phyloP scores from a whole-genome alignment of 2,329 filamentous ascomycete genomes.

The Aspergillaceae sp. region DNA sequence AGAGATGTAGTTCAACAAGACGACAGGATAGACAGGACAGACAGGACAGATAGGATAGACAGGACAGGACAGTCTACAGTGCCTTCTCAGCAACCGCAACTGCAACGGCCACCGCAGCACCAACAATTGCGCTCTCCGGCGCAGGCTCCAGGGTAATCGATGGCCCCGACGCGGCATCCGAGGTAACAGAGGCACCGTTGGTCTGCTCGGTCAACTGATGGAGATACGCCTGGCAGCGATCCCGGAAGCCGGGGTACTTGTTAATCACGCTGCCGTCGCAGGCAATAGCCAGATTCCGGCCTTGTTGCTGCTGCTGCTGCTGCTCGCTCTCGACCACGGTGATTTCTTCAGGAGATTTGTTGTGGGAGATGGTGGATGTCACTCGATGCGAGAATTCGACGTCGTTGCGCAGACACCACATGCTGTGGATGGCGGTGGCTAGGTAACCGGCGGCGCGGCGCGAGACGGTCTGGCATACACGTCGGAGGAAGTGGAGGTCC shows the following conservation, averaged over 20 bases:
- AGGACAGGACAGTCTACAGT: not conserved
- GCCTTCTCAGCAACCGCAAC: slow-evolving; percentile 28
- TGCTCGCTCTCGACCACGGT: slow-evolving; percentile 26
- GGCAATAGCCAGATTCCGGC: slow-evolving; percentile 37
- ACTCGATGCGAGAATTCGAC: slow-evolving; percentile 32
- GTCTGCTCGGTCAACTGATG: slow-evolving; percentile 31
- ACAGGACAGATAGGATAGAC: no score
- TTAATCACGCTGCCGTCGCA: slow-evolving; percentile 46
- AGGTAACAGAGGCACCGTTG: slow-evolving; percentile 4
- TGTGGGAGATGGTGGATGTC: slow-evolving; percentile 15
- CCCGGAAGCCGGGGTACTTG: slow-evolving; percentile 43
- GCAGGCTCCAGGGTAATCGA: slow-evolving; percentile 35
- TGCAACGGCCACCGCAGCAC: slow-evolving; percentile 41
- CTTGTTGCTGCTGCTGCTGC: slow-evolving; percentile 1
- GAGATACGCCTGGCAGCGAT: slow-evolving; percentile 36
- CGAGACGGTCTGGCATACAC: slow-evolving; percentile 46
- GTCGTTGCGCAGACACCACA: slow-evolving; percentile 49
- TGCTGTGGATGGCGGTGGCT: slow-evolving; percentile 54
- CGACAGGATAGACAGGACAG: no score
- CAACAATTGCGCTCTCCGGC: slow-evolving; percentile 38
- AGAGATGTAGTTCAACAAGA: no score
- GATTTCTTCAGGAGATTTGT: slow-evolving; percentile 24
- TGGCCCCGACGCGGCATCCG: slow-evolving; percentile 6
- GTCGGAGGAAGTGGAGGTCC: slow-evolving; percentile 49
- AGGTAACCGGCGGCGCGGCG: slow-evolving; percentile 54